Base-by-base conservation (phyloP, 2,329 filamentous ascomycete genomes). In the Ascochyta clinopodiicola region DNA sequence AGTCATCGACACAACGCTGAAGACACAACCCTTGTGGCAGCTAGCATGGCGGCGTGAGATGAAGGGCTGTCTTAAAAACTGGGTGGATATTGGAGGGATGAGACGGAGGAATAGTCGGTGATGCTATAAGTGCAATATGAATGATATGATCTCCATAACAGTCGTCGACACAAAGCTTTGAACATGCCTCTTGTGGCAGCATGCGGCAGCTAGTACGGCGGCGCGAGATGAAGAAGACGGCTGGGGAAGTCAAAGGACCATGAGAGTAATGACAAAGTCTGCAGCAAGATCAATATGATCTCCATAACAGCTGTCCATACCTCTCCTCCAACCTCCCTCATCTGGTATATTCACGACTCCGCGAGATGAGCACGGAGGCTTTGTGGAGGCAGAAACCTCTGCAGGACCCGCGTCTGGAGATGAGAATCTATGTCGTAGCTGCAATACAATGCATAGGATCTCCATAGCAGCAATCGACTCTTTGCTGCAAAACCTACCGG, bases 391-490 rank as follows among this genome's bases (percentile, higher is more conserved):
- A 46, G 45, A 35, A 45, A 37, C 6, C 10, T 10, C 19, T 22
- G 36, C 36, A 54, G 39, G 44, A 44, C 38, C 6, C 19, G 35
- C 15, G 12, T 38, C 15, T 25, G 29, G 39, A 17, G 45, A 55
- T 29, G 31, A 21, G 24, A 44, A 12, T 32, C 40, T 36, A 48
- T 24, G 40, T 44, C 25, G 36, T 32, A 50, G 46, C 42, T 55
- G 52, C 46, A 55, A 55, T 50, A 45, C 52, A 19, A 45, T 24
- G 25, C 27, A 45, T 37, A 55, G 19, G 52, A 55, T 55, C 46
- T 50, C 19, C 52, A 55, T 55, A 55, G 32, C 45, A 40, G 45
- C 19, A 39, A 55, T 55, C 45, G 15, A 55, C 24, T 21, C 34
- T 31, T 22, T 42, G 36, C 37, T 17, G 3, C 24, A 42, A 42